A percentile compares a stretch with the other conserved stretches of the same genome.
phyloP scores from a whole-genome alignment of 495 filamentous ascomycete genomes.

The Podospora pseudopauciseta region DNA sequence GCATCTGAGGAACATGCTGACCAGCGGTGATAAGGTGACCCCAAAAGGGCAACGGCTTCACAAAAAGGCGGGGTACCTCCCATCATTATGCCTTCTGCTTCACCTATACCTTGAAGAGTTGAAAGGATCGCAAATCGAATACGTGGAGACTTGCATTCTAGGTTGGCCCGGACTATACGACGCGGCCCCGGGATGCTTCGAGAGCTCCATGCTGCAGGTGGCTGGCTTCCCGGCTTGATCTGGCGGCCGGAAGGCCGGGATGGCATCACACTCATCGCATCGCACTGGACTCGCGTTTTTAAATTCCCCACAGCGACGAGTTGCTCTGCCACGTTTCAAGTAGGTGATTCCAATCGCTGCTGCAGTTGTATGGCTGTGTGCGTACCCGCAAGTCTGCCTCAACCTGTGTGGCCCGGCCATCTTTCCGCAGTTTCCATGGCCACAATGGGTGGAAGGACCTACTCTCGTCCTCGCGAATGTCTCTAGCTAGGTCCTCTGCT shows the following conservation, averaged over 20 bases:
- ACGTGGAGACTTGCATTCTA: too few species aligned
- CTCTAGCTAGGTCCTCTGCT: neutral
- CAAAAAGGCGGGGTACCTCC: neutral
- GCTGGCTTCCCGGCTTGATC: neutral
- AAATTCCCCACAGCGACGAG: neutral
- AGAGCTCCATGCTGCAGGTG: neutral
- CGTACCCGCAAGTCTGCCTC: neutral
- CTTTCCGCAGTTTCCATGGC: neutral
- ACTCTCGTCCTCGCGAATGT: neutral
- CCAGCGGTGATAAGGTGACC: neutral
- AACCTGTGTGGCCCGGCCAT: neutral
- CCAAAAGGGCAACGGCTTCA: neutral
- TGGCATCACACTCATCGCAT: neutral
- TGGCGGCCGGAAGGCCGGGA: neutral
- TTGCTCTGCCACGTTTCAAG: neutral
- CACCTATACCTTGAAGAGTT: neutral
- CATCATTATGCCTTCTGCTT: neutral
- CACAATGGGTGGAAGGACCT: neutral
- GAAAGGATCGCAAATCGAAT: neutral
- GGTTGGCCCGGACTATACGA: too few species aligned
- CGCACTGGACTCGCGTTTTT: neutral
- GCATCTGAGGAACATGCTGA: neutral
- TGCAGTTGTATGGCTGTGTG: neutral
- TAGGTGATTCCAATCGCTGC: neutral
- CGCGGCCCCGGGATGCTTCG: too few species aligned